Percentiles rank a stretch among this genome's conserved stretches.
phyloP scores from a whole-genome alignment of 2,329 filamentous ascomycete genomes.

The Hypoxylon sp. region DNA sequence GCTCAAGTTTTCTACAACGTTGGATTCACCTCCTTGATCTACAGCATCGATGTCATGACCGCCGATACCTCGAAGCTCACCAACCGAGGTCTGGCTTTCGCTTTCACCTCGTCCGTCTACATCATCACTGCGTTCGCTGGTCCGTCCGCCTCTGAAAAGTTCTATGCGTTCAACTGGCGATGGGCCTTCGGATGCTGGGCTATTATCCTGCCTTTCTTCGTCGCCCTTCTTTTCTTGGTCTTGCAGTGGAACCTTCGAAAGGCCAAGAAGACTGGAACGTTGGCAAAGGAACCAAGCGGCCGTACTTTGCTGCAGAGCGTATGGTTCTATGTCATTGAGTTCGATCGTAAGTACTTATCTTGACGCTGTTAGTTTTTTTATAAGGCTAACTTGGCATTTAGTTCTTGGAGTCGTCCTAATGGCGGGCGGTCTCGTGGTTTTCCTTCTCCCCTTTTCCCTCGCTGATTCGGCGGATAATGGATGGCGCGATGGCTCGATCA shows the following conservation, averaged over 20 bases:
- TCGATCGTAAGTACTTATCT: slow-evolving; percentile 43
- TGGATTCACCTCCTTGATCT: slow-evolving; percentile 65
- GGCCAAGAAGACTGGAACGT: slow-evolving; percentile 49
- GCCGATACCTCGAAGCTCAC: slow-evolving; percentile 70
- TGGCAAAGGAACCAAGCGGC: slow-evolving; percentile 33
- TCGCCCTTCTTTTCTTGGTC: slow-evolving; percentile 62
- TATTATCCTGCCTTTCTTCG: slow-evolving; percentile 65
- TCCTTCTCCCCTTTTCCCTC: slow-evolving; percentile 62
- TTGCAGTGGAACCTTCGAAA: slow-evolving; percentile 65
- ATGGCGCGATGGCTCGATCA: slow-evolving; percentile 56
- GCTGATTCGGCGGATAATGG: slow-evolving; percentile 49
- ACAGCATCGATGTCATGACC: slow-evolving; percentile 68
- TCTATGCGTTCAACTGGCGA: slow-evolving; percentile 63
- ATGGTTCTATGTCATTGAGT: slow-evolving; percentile 49
- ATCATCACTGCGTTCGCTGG: slow-evolving; percentile 69
- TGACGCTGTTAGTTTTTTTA: no score
- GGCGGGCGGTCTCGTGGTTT: slow-evolving; percentile 2
- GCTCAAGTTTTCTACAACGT: slow-evolving; percentile 67
- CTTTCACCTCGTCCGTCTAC: slow-evolving; percentile 67
- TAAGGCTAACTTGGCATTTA: background rate
- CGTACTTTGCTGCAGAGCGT: slow-evolving; percentile 9
- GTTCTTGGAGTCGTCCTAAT: slow-evolving; percentile 6
- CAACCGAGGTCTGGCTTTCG: slow-evolving; percentile 68
- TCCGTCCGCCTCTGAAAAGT: slow-evolving; percentile 60
- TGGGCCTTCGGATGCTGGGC: slow-evolving; percentile 69